These are phyloP conservation scores for Trichoderma orchidacearum DNA, from an alignment of 495 filamentous ascomycete genomes.

Conservation along the genomic window DNA sequence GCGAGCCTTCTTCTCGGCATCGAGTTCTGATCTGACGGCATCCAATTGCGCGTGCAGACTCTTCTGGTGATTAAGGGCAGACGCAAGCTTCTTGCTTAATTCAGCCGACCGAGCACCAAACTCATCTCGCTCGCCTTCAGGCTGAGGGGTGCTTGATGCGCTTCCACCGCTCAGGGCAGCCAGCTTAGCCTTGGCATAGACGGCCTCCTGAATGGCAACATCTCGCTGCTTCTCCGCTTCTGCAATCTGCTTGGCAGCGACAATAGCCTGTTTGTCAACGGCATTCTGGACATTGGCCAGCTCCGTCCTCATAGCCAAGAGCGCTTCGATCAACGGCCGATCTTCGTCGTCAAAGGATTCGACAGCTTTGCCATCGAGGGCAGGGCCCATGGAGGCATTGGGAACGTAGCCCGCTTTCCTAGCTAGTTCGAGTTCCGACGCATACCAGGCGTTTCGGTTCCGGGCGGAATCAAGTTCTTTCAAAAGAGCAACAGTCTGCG, in stretches of 20 bases:
- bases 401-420: slow-evolving; percentile 75
- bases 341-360: slow-evolving; percentile 84
- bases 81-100: slow-evolving; percentile 67
- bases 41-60: slow-evolving; percentile 63
- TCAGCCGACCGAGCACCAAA: slow-evolving; percentile 60
- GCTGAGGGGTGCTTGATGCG: slow-evolving; percentile 54
- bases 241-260: slow-evolving; percentile 78
- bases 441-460: slow-evolving; percentile 90
- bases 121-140: slow-evolving; percentile 45
- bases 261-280: slow-evolving; percentile 69
- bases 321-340: slow-evolving; percentile 79
- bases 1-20: slow-evolving; percentile 65
- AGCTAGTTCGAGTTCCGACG: slow-evolving; percentile 83
- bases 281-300: slow-evolving; percentile 72
- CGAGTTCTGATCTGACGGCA: slow-evolving; percentile 50
- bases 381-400: slow-evolving; percentile 55
- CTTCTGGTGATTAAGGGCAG: slow-evolving; percentile 60
- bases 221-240: slow-evolving; percentile 90
- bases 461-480: slow-evolving; percentile 75
- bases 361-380: slow-evolving; percentile 58
- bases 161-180: slow-evolving; percentile 65
- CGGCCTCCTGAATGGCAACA: slow-evolving; percentile 78
- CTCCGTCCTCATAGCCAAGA: slow-evolving; percentile 79
- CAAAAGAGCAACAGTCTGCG: slow-evolving; percentile 47
- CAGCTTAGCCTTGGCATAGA: slow-evolving; percentile 86